Base-by-base conservation (phyloP, 129 eudicot species). In the Flaveria brownii region DNA sequence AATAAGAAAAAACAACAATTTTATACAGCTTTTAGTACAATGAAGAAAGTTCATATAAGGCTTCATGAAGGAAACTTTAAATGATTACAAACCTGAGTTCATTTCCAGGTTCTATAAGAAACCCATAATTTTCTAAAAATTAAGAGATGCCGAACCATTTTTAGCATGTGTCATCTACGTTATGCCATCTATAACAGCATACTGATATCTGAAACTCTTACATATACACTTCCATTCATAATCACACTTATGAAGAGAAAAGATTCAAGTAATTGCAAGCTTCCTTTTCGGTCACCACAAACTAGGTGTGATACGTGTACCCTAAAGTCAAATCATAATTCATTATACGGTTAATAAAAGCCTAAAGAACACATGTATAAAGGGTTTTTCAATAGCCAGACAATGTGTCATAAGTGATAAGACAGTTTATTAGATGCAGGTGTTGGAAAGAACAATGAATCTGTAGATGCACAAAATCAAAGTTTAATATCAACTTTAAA, bases 401-500 rank as follows among this genome's bases (percentile, higher is more conserved):
- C 45, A 66, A 23, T 52, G 74, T 66, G 80, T 76, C 43, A 46
- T 28, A 33, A 49, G 80, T 76, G 28, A 46, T 28, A 33, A 49
- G 16, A 73, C 14, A 30, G 42, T 33, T 67, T 55, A 68, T 65
- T 54, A 77, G 75, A 68, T 54, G 60, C 68, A 69, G 39, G 68
- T 46, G 62, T 28, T 65, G 72, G 72, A 20, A 63, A 49, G 62
- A 65, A 30, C 39, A 64, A 65, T 64, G 39, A 64, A 64, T 20
- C 33, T 26, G 61, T 57, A 25, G 39, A 56, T 25, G 75, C 30
- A 57, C 45, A 55, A 56, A 54, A 68, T 18, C 23, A 16, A 42
- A 68, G 69, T 56, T 56, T 43, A 77, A 12, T 45, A 42, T 69
- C 33, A 43, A 36, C 47, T 77, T 62, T 77, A 55, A 77, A 46